Percentiles rank a stretch among this genome's conserved stretches.
Evolutionary conservation across 495 filamentous ascomycete genomes (phyloP).

Genomic region (Monascus purpureus): DNA sequence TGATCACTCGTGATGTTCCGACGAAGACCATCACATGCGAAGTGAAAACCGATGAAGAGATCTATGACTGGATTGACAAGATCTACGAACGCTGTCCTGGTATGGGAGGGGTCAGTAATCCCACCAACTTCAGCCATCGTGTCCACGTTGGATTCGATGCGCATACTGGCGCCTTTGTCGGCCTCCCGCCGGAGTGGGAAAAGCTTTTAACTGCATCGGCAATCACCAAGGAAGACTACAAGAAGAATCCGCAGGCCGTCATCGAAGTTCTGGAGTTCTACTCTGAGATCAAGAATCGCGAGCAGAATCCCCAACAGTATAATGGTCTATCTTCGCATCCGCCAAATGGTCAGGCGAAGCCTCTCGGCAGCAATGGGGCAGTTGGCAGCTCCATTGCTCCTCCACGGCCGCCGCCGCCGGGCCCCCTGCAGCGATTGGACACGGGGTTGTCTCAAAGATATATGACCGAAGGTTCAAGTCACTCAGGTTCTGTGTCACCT

Average conservation of each 20-base stretch:
- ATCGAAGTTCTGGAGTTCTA: slow-evolving; percentile 97
- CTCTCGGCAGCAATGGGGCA: slow-evolving; percentile 13
- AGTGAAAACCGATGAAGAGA: slow-evolving; percentile 85
- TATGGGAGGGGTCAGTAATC: slow-evolving; percentile 96
- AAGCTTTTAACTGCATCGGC: slow-evolving; percentile 87
- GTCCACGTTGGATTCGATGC: slow-evolving; percentile 98
- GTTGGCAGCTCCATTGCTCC: slow-evolving; percentile 64
- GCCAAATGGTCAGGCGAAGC: slow-evolving; percentile 32
- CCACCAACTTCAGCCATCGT: slow-evolving; percentile 90
- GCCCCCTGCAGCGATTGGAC: slow-evolving; percentile 28
- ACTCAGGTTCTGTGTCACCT: slow-evolving; percentile 24
- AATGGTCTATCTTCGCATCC: slow-evolving; percentile 48
- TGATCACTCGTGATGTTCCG: slow-evolving; percentile 55
- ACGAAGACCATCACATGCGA: slow-evolving; percentile 72
- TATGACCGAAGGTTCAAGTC: slow-evolving; percentile 14
- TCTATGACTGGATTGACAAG: slow-evolving; percentile 96
- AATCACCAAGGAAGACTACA: slow-evolving; percentile 94
- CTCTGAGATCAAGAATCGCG: slow-evolving; percentile 80
- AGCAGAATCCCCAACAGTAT: slow-evolving; percentile 67
- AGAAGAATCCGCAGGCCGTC: slow-evolving; percentile 94
- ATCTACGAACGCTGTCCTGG: slow-evolving; percentile 92
- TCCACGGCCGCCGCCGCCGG: slow-evolving; percentile 53
- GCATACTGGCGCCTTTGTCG: slow-evolving; percentile 80
- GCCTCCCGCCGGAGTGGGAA: slow-evolving; percentile 90
- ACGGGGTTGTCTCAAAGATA: slow-evolving; percentile 22